These are phyloP conservation scores for Barnettozyma pratensis DNA, from an alignment of 805 yeast genomes.

Conservation along the genomic window DNA sequence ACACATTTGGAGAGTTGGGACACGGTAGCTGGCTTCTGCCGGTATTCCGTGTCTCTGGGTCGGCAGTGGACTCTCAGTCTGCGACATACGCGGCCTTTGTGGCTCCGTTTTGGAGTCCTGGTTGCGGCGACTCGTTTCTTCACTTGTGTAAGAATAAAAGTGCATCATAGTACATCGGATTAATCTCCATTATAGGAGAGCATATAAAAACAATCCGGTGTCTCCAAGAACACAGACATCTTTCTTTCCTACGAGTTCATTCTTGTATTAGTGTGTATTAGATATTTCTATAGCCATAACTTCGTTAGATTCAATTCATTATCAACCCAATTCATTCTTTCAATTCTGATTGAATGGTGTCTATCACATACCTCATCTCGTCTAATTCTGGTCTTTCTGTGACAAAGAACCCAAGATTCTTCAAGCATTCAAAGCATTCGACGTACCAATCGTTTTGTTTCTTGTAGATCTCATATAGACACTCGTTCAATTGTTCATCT, in stretches of 20 bases:
- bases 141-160: slow-evolving; percentile 9
- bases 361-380: background rate
- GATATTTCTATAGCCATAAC: background rate
- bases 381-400: background rate
- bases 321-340: background rate
- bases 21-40: background rate
- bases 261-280: too few species aligned
- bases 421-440: background rate
- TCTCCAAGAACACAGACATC: slow-evolving; percentile 27
- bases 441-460: background rate
- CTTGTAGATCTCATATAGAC: background rate
- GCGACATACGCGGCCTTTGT: slow-evolving; percentile 14
- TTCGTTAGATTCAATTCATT: background rate
- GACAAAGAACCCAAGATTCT: background rate
- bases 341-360: slow-evolving; percentile 4
- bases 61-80: background rate
- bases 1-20: background rate
- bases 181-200: slow-evolving; percentile 3
- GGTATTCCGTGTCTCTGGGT: background rate
- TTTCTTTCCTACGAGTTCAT: background rate
- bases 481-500: background rate
- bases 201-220: slow-evolving; percentile 20
- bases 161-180: slow-evolving; percentile 28
- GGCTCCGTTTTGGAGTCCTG: slow-evolving; percentile 21
- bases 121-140: slow-evolving; percentile 12